These are phyloP conservation scores for Suzukiozyma palmioleophila DNA, from an alignment of 1,139 yeast genomes.

Conservation along the genomic window DNA sequence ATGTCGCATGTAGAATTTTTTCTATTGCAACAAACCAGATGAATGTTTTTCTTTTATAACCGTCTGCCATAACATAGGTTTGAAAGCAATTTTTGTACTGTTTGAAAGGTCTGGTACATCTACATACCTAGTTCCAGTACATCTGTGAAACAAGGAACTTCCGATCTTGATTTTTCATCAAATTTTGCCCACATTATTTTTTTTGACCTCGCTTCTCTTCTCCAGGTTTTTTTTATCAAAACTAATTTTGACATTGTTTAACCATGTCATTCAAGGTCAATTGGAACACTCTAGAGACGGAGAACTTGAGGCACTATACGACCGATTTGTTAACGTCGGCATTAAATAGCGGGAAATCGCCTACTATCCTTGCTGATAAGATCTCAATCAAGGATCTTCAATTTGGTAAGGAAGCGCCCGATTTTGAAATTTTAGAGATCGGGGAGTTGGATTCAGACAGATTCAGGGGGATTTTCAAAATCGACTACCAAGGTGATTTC, in stretches of 20 bases:
- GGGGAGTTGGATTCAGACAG: constrained; percentile 80
- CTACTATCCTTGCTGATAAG: constrained; percentile 70
- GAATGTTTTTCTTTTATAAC: too few species aligned
- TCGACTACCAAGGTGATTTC: constrained; percentile 77
- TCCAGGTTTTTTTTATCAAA: too few species aligned
- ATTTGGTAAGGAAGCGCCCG: constrained; percentile 76
- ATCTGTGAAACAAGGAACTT: too few species aligned
- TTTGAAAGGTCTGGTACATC: too few species aligned
- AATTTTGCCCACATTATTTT: too few species aligned
- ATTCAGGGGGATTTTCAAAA: constrained; percentile 81
- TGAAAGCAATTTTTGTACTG: too few species aligned
- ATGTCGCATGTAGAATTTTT: too few species aligned
- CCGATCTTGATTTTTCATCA: too few species aligned
- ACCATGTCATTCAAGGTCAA: constrained; percentile 73
- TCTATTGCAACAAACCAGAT: too few species aligned
- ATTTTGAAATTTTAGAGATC: constrained; percentile 76
- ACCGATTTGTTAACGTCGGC: constrained; percentile 71
- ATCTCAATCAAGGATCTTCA: constrained; percentile 70
- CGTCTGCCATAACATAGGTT: too few species aligned
- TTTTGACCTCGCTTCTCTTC: too few species aligned
- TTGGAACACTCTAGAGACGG: constrained; percentile 76
- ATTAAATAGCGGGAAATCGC: constrained; percentile 69
- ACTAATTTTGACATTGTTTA: background rate
- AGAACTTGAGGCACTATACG: constrained; percentile 62
- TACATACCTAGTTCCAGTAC: too few species aligned